Evolutionary conservation across 331 rosid genomes (phyloP).

Genomic region (Quercus lobata): DNA sequence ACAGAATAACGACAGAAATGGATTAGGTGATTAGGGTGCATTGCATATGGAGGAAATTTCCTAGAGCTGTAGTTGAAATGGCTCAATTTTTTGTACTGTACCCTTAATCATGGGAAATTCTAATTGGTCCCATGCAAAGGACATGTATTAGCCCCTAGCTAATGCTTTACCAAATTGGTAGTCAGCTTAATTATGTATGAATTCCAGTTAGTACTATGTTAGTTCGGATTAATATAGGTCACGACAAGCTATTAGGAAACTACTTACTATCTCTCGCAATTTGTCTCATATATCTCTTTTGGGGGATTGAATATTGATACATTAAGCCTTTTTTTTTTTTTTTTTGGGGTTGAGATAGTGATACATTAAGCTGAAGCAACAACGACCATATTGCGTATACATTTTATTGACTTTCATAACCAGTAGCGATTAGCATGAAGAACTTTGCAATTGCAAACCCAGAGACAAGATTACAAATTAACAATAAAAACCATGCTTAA

Average conservation of each 20-base stretch:
- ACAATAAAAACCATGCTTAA: constrained; percentile 12
- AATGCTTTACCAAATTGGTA: not conserved
- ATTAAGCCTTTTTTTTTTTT: too few relatives aligned
- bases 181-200: not conserved
- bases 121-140: not conserved
- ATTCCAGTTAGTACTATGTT: not conserved
- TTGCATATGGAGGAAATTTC: not conserved
- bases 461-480: constrained; percentile 22
- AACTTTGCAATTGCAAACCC: constrained; percentile 31
- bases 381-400: constrained; percentile 22
- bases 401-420: constrained; percentile 24
- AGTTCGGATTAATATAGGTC: not conserved
- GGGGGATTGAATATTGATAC: not conserved
- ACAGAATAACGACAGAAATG: not conserved
- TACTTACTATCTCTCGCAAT: not conserved
- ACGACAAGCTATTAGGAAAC: not conserved
- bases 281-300: not conserved
- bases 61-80: not conserved
- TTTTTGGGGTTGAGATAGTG: too few relatives aligned
- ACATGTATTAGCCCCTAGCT: not conserved
- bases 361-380: not conserved
- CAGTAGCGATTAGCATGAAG: constrained; percentile 23
- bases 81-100: not conserved
- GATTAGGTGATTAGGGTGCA: not conserved
- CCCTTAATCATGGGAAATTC: not conserved